Conservation (phyloP, 2,329 filamentous ascomycete species). For the Alternaria novae-zelandiae region DNA sequence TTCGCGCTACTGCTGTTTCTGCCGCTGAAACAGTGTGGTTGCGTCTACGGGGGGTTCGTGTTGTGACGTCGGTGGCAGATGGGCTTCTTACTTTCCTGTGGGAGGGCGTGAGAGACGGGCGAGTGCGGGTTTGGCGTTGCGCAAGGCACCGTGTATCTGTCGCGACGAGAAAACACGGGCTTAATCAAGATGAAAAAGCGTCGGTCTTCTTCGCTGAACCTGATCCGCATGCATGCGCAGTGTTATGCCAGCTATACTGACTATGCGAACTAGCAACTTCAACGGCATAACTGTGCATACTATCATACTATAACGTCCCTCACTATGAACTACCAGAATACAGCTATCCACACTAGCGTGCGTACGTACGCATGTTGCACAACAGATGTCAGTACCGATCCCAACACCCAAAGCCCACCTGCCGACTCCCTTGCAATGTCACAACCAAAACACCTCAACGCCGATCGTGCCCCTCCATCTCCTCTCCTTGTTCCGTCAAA, state of each 20-base stretch:
- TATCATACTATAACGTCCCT: background rate
- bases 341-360: background rate
- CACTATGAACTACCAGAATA: background rate
- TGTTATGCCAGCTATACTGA: background rate
- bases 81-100: background rate
- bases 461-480: background rate
- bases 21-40: slow-evolving; percentile 5
- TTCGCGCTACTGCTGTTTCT: slow-evolving; percentile 7
- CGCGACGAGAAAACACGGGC: background rate
- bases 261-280: background rate
- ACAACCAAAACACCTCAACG: background rate
- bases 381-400: slow-evolving; percentile 8
- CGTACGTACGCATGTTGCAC: slow-evolving; percentile 18
- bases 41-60: slow-evolving; percentile 3
- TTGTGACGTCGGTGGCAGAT: slow-evolving; percentile 18
- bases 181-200: fast-evolving
- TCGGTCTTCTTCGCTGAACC: background rate
- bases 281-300: background rate
- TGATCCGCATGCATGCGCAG: background rate
- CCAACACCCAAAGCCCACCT: background rate
- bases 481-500: background rate
- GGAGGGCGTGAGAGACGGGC: background rate
- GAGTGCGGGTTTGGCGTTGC: background rate
- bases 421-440: background rate
- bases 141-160: background rate